Conservation (phyloP, 805 yeast genomes). For the Hanseniaspora vineae region DNA sequence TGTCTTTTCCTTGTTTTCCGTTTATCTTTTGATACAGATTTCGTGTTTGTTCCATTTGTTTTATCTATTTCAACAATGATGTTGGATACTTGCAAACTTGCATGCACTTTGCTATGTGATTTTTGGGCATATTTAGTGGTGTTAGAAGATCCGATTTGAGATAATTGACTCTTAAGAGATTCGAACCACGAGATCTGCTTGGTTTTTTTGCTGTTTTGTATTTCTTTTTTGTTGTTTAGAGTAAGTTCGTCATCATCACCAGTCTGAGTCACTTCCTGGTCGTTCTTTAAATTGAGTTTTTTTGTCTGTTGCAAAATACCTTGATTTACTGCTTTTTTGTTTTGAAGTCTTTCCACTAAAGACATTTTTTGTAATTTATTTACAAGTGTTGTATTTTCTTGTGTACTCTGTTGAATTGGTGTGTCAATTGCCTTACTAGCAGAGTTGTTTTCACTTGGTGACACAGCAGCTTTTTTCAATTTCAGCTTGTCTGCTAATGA, state of each 20-base stretch:
- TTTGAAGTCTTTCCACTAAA: neutral
- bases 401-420: neutral
- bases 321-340: neutral
- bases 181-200: neutral
- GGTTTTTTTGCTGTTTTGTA: neutral
- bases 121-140: neutral
- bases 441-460: neutral
- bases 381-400: too few species aligned
- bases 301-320: too few species aligned
- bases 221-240: neutral
- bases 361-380: neutral
- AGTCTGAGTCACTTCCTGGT: too few species aligned
- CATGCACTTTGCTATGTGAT: neutral
- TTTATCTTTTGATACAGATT: neutral
- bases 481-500: neutral
- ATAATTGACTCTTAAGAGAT: neutral
- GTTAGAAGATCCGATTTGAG: too few species aligned
- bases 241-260: neutral
- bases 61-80: neutral
- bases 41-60: neutral
- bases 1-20: constrained; percentile 10
- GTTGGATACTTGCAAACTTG: neutral
- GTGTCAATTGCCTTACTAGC: neutral
- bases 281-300: too few species aligned
- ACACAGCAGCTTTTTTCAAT: neutral